A percentile compares a stretch with the other conserved stretches of the same genome.
These are phyloP conservation scores for Datisca glomerata DNA, from an alignment of 306 rosid genomes.

Conservation along the genomic window DNA sequence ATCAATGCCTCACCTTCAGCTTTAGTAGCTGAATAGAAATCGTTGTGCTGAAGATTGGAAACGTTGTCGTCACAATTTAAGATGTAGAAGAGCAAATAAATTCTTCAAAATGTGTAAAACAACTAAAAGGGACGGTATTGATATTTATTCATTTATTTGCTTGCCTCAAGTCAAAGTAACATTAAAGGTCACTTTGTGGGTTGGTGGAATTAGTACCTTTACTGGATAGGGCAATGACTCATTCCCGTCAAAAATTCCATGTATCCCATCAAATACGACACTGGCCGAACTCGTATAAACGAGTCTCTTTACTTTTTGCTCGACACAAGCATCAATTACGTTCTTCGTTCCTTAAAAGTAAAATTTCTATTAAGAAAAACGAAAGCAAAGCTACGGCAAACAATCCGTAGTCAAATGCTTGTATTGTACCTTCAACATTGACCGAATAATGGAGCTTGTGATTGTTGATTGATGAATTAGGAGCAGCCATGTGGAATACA, in stretches of 20 bases:
- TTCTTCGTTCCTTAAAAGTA: conserved; percentile 58
- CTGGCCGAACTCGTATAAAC: conserved; percentile 88
- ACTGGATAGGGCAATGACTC: conserved; percentile 74
- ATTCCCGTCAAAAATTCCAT: conserved; percentile 52
- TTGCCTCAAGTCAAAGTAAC: too few relatives aligned
- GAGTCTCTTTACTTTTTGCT: conserved; percentile 69
- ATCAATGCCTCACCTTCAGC: conserved; percentile 79
- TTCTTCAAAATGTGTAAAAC: too few relatives aligned
- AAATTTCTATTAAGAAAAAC: conserved; percentile 3
- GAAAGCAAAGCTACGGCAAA: background rate
- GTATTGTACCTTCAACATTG: conserved; percentile 74
- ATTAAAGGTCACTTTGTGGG: background rate
- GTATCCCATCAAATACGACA: conserved; percentile 86
- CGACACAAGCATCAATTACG: conserved; percentile 72
- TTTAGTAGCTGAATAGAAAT: conserved; percentile 87
- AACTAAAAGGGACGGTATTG: too few relatives aligned
- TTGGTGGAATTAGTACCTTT: conserved; percentile 32
- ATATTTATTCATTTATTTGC: too few relatives aligned
- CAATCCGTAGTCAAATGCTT: background rate
- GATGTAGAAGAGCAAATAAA: too few relatives aligned
- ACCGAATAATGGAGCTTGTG: conserved; percentile 77
- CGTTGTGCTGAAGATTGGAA: conserved; percentile 60
- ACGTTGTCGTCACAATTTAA: too few relatives aligned
- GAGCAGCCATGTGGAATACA: conserved; percentile 98
- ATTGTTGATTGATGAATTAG: conserved; percentile 72